Conservation (phyloP, 441 rosid genomes). For the Euphorbia corollata region DNA sequence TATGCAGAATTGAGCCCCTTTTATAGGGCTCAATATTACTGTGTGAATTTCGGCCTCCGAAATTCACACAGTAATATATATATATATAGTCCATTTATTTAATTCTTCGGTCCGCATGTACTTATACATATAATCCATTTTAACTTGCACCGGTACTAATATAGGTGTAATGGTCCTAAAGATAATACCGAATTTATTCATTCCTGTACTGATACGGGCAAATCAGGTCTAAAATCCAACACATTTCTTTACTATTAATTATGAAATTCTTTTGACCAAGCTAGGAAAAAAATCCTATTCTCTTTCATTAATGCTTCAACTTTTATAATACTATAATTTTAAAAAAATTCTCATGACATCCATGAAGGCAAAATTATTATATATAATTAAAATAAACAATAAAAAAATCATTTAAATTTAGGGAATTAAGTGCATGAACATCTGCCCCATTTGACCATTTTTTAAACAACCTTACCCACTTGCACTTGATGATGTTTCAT, state of each 20-base stretch:
- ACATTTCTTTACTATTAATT: background rate
- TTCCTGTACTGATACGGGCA: no score
- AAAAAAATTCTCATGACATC: constrained; percentile 14
- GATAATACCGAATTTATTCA: no score
- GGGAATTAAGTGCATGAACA: constrained; percentile 15
- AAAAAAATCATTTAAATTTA: constrained; percentile 11
- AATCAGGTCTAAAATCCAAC: no score
- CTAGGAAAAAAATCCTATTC: background rate
- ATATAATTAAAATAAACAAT: background rate
- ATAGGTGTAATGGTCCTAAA: no score
- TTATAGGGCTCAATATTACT: no score
- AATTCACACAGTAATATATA: no score
- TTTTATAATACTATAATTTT: background rate
- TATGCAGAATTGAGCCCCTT: no score
- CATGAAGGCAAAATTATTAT: constrained; percentile 11
- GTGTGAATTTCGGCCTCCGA: no score
- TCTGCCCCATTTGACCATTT: constrained; percentile 22
- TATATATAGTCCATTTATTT: no score
- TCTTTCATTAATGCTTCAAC: constrained; percentile 4
- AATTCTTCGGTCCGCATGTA: no score
- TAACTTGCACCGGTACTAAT: no score
- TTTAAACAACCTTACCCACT: constrained; percentile 11
- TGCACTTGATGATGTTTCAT: constrained; percentile 4
- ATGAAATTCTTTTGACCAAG: constrained; percentile 5
- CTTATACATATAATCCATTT: no score